phyloP scores from a whole-genome alignment of 345 rosid species.

The Ailanthus altissimus region DNA sequence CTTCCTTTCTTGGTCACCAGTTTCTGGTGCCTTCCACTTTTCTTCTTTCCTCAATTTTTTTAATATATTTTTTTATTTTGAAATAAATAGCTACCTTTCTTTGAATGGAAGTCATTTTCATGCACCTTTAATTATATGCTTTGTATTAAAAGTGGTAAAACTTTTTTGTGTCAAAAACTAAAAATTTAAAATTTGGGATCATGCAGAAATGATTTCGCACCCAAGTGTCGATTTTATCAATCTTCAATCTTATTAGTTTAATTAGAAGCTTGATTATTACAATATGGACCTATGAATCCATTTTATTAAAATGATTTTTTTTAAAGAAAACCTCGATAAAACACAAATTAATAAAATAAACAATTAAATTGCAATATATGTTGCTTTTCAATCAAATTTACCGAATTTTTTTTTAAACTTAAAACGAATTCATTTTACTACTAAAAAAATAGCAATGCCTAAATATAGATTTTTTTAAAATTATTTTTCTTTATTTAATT shows the following conservation, averaged over 20 bases:
- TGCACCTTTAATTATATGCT: neutral
- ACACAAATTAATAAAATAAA: neutral
- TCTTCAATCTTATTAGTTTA: neutral
- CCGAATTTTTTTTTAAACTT: too few relatives aligned
- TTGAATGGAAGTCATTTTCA: conserved; percentile 17
- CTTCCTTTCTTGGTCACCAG: neutral
- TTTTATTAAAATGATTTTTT: neutral
- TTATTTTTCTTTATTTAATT: too few relatives aligned
- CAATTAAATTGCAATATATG: too few relatives aligned
- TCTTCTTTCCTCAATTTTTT: neutral
- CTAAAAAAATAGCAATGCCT: too few relatives aligned
- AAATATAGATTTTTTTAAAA: too few relatives aligned
- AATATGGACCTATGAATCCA: neutral
- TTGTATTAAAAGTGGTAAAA: neutral
- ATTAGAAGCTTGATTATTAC: too few relatives aligned
- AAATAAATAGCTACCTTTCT: conserved; percentile 2
- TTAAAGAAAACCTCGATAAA: neutral
- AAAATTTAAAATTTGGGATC: neutral
- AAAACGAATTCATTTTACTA: too few relatives aligned
- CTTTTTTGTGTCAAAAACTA: conserved; percentile 1
- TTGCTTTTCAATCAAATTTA: too few relatives aligned
- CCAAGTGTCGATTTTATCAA: neutral
- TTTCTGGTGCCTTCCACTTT: neutral
- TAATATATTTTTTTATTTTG: too few relatives aligned
- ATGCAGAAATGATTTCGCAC: neutral